phyloP scores from a whole-genome alignment of 2,329 filamentous ascomycete genomes.

The Phyllosticta citrichinensis region DNA sequence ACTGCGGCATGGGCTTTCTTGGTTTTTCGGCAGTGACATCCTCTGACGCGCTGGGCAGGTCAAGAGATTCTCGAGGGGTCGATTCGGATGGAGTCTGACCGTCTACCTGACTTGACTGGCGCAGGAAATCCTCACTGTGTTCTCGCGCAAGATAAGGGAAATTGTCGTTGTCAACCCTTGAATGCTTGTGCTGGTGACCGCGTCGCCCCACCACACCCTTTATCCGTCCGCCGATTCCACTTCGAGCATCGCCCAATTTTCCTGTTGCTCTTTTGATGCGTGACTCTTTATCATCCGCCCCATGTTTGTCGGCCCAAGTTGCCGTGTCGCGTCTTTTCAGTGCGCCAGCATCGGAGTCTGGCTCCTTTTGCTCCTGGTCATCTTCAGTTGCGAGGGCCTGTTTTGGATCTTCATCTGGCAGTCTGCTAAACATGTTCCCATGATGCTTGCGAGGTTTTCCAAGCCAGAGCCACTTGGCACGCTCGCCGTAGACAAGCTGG shows the following conservation, averaged over 20 bases:
- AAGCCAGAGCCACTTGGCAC: conserved; percentile 88
- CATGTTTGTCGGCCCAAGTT: conserved; percentile 1
- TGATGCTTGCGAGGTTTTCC: conserved; percentile 67
- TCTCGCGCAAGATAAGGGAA: neutral
- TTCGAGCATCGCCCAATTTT: conserved; percentile 69
- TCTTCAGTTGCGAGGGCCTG: conserved; percentile 42
- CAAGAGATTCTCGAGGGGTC: conserved; percentile 5
- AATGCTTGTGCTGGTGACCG: conserved; percentile 30
- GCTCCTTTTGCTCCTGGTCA: conserved; percentile 42
- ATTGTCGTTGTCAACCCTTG: conserved; percentile 30
- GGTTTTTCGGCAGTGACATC: neutral
- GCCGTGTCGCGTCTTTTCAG: conserved; percentile 21
- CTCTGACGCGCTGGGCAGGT: conserved; percentile 7
- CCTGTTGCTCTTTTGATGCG: conserved; percentile 66
- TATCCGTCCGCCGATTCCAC: conserved; percentile 65
- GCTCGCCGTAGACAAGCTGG: conserved; percentile 66
- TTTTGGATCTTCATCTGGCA: conserved; percentile 23
- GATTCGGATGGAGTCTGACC: neutral
- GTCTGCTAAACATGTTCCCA: conserved; percentile 28
- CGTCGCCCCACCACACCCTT: conserved; percentile 67
- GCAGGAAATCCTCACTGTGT: neutral
- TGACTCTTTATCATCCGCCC: conserved; percentile 8
- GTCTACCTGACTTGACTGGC: neutral
- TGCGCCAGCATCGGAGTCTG: conserved; percentile 24
- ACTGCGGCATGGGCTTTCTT: neutral